Evolutionary conservation across 768 basidiomycete genomes (phyloP), one percentile per base, ranked within the genome.

Genomic region (Coprinopsis strossmayeri): DNA sequence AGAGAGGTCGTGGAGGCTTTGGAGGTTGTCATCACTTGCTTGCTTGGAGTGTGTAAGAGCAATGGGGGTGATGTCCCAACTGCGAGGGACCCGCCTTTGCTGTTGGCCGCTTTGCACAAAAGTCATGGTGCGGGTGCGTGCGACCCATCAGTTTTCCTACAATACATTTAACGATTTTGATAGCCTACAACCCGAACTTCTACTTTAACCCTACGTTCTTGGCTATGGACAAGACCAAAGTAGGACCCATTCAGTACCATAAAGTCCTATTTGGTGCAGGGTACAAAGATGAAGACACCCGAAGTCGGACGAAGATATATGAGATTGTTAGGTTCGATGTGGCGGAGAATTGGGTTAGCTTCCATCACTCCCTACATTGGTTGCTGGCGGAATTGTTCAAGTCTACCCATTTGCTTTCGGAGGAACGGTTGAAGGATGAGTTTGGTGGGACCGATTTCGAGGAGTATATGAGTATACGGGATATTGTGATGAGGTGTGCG

Each of bases 321-420:
- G 68, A 76, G n/a, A 69, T 87, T 45, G 71, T 93, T 25, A 67
- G 85, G 7, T 92, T 92, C 60, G 83, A 91, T 50, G 87, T 91
- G 1, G 62, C 82, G 55, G 79, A 86, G 24, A 81, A 85, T 11
- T 89, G 83, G 77, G 84, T 93, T 54, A 91, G 89, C 68, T 95
- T 94, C 60, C 93, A 96, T 59, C 92, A 96, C 60, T 88, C 91
- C 20, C 60, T 93, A 40, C 88, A 91, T 57, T 95, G 91, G 91
- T 72, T 95, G 15, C 72, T 93, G 39, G 88, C 89, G 30, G 93
- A 94, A 64, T 64, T 94, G 42, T 77, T 91, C 64, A 95, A 92
- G 65, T 87, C 90, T 54, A 77, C 88, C 28, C 79, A 85, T 49
- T 58, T 84, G 43, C 70, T 92, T 38, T 73, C 72, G 1, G 78